Conservation (phyloP, 2,329 filamentous ascomycete species). For the Trichophaea hybrida region DNA sequence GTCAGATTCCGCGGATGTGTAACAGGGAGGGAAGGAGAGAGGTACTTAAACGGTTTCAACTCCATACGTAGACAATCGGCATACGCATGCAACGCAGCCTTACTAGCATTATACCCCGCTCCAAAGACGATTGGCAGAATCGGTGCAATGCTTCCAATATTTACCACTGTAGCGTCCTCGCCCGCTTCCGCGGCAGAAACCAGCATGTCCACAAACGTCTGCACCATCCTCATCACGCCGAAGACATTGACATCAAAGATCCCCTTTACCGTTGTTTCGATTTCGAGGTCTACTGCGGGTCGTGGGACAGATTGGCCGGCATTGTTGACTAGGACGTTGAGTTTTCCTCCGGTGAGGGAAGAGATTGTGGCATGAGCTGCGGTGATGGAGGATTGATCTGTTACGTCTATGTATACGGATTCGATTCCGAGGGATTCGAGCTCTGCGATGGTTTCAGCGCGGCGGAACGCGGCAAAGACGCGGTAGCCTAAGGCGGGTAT, state of each 20-base stretch:
- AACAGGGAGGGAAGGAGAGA: background rate
- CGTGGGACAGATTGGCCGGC: slow-evolving; percentile 28
- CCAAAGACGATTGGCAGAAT: slow-evolving; percentile 30
- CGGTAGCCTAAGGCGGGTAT: slow-evolving; percentile 33
- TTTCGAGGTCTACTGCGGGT: slow-evolving; percentile 18
- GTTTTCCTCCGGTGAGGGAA: slow-evolving; percentile 38
- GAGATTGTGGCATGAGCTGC: slow-evolving; percentile 37
- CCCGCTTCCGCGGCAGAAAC: slow-evolving; percentile 27
- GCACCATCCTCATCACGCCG: slow-evolving; percentile 32
- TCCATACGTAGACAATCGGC: slow-evolving; percentile 34
- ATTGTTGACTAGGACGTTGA: slow-evolving; percentile 48
- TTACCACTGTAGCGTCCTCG: slow-evolving; percentile 29
- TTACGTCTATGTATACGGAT: slow-evolving; percentile 41
- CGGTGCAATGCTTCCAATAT: slow-evolving; percentile 33
- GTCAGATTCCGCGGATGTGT: background rate
- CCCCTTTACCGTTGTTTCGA: slow-evolving; percentile 22
- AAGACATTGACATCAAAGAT: slow-evolving; percentile 34
- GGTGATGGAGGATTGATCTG: slow-evolving; percentile 38
- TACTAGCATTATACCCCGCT: slow-evolving; percentile 34
- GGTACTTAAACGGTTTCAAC: slow-evolving; percentile 28
- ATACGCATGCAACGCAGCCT: slow-evolving; percentile 33
- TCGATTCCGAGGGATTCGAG: slow-evolving; percentile 38
- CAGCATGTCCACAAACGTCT: slow-evolving; percentile 33
- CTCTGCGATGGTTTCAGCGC: slow-evolving; percentile 36
- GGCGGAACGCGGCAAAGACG: slow-evolving; percentile 45